Evolutionary conservation across 1,284 basidiomycete species (phyloP).

Genomic region (Peniophora sp.): DNA sequence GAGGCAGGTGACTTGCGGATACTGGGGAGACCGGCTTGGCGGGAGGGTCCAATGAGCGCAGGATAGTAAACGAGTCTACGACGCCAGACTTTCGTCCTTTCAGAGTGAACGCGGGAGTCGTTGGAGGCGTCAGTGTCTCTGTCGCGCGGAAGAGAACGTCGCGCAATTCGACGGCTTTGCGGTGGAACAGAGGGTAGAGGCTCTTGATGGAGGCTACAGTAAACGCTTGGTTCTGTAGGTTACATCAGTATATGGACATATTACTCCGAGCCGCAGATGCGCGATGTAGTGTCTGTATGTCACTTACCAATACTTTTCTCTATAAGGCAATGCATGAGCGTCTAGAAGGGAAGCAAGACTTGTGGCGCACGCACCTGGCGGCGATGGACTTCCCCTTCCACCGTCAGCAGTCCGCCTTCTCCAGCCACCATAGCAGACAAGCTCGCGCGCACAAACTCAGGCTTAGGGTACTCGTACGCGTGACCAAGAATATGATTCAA

Average conservation of each 20-base stretch:
- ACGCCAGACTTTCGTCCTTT: not conserved
- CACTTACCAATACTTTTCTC: conserved; percentile 33
- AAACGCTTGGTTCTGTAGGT: conserved; percentile 49
- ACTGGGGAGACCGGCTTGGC: not conserved
- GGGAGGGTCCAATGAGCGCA: conserved; percentile 4
- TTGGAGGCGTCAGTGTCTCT: not conserved
- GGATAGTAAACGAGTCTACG: conserved; percentile 1
- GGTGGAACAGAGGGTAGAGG: conserved; percentile 55
- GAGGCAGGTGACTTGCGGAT: conserved; percentile 1
- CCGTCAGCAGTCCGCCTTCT: conserved; percentile 38
- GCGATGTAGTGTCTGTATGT: no score
- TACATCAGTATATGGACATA: no score
- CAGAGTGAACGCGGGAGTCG: not conserved
- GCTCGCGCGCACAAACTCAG: conserved; percentile 49
- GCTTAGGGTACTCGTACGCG: conserved; percentile 61
- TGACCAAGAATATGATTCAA: conserved; percentile 52
- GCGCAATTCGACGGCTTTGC: conserved; percentile 49
- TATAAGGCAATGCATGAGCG: conserved; percentile 12
- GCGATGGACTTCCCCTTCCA: conserved; percentile 43
- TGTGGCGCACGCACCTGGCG: conserved; percentile 34
- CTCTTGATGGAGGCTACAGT: conserved; percentile 44
- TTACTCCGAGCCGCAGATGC: no score
- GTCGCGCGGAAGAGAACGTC: not conserved
- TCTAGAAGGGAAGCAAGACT: not conserved
- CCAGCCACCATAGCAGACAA: conserved; percentile 49